phyloP scores from a whole-genome alignment of 768 basidiomycete genomes.

The Hygrophoropsis aurantiaca region DNA sequence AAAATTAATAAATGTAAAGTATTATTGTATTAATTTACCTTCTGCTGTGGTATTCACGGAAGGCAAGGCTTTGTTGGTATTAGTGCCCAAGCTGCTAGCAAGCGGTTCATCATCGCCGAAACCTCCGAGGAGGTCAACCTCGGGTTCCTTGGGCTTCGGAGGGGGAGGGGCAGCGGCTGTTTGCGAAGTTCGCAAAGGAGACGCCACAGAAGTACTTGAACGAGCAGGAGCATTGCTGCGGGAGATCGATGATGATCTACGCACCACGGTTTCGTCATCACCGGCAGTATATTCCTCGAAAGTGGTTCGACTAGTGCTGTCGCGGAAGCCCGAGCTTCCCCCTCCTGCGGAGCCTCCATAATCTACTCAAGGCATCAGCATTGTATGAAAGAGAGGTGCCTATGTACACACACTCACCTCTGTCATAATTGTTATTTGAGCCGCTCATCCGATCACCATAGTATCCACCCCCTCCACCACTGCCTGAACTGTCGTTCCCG shows the following conservation, averaged over 20 bases:
- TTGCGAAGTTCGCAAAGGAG: constrained; percentile 36
- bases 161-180: constrained; percentile 29
- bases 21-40: background rate
- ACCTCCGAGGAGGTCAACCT: constrained; percentile 75
- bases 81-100: constrained; percentile 21
- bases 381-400: no score
- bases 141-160: constrained; percentile 45
- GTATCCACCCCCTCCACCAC: constrained; percentile 33
- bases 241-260: constrained; percentile 39
- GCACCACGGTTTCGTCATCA: constrained; percentile 68
- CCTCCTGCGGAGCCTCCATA: constrained; percentile 39
- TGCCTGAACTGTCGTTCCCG: constrained; percentile 51
- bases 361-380: constrained; percentile 24
- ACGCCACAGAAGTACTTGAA: constrained; percentile 35
- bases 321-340: constrained; percentile 59
- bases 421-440: constrained; percentile 41
- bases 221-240: constrained; percentile 27
- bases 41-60: constrained; percentile 12
- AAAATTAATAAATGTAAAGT: constrained; percentile 3
- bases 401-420: constrained; percentile 1
- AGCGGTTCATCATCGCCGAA: constrained; percentile 63
- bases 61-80: constrained; percentile 31
- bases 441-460: constrained; percentile 44
- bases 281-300: constrained; percentile 98
- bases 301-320: constrained; percentile 51